These are phyloP conservation scores for Lactarius akahatsu DNA, from an alignment of 768 basidiomycete species.

Conservation along the genomic window DNA sequence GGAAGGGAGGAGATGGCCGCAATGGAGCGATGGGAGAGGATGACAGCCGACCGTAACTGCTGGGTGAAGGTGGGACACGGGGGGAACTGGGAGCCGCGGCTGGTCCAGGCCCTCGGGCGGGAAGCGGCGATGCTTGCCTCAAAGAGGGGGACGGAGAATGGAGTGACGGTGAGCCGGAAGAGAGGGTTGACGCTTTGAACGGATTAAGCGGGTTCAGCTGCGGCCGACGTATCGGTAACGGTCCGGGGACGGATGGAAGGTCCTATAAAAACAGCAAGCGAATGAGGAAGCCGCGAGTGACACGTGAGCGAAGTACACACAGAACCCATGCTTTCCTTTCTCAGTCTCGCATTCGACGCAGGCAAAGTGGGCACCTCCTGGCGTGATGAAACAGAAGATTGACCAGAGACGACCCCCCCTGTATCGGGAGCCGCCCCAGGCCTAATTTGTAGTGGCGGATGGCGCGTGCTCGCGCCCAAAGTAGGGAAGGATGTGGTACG, in stretches of 20 bases:
- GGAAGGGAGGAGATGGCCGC: slow-evolving; percentile 42
- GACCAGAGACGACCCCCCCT: slow-evolving; percentile 39
- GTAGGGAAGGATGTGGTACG: slow-evolving; percentile 41
- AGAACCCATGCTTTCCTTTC: slow-evolving; percentile 50
- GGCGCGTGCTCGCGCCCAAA: slow-evolving; percentile 39
- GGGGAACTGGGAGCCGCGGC: slow-evolving; percentile 40
- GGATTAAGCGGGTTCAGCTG: slow-evolving; percentile 45
- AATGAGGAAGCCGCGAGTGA: slow-evolving; percentile 11
- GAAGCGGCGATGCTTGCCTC: slow-evolving; percentile 47
- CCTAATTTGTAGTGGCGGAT: slow-evolving; percentile 38
- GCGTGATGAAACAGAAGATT: slow-evolving; percentile 44
- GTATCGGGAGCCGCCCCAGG: slow-evolving; percentile 8
- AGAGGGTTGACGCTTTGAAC: slow-evolving; percentile 52
- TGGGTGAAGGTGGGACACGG: slow-evolving; percentile 43
- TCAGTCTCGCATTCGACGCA: slow-evolving; percentile 40
- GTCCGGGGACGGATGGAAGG: slow-evolving; percentile 40
- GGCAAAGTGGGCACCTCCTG: slow-evolving; percentile 26
- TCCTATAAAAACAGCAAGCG: slow-evolving; percentile 32
- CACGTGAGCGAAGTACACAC: slow-evolving; percentile 32
- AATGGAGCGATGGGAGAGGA: slow-evolving; percentile 38
- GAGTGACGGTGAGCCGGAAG: slow-evolving; percentile 46
- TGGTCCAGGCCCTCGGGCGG: slow-evolving; percentile 38
- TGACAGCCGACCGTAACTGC: slow-evolving; percentile 34
- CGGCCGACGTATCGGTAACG: slow-evolving; percentile 47
- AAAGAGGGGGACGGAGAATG: slow-evolving; percentile 51